Conservation (phyloP, 306 rosid genomes). For the Trifolium repens region DNA sequence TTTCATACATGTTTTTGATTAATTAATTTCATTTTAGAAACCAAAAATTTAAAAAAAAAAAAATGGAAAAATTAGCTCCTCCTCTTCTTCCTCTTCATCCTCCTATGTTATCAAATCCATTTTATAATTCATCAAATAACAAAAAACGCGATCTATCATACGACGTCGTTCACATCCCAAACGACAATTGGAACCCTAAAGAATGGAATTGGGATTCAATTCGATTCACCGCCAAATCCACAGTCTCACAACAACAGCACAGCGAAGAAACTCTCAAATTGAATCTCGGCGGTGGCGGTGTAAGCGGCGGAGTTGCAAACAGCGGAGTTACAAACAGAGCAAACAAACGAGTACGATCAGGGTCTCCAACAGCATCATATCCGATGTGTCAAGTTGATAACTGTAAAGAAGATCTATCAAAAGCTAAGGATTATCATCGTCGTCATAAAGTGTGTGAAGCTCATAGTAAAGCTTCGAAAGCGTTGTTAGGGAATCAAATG, state of each 20-base stretch:
- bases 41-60: too few species aligned
- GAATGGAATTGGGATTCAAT: slow-evolving; percentile 83
- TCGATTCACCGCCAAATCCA: slow-evolving; percentile 57
- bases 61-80: slow-evolving; percentile 77
- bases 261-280: slow-evolving; percentile 50
- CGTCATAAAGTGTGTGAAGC: slow-evolving; percentile 87
- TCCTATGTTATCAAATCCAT: slow-evolving; percentile 56
- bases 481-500: slow-evolving; percentile 68
- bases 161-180: slow-evolving; percentile 44
- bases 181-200: slow-evolving; percentile 64
- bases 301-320: neutral
- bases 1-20: neutral
- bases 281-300: slow-evolving; percentile 61
- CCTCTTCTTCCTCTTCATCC: slow-evolving; percentile 41
- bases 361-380: slow-evolving; percentile 67
- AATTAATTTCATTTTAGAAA: neutral
- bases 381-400: slow-evolving; percentile 92
- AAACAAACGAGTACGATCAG: slow-evolving; percentile 68
- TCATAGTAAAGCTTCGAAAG: slow-evolving; percentile 80
- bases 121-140: slow-evolving; percentile 35
- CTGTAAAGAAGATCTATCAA: slow-evolving; percentile 78
- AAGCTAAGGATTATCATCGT: slow-evolving; percentile 88
- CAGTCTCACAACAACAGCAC: slow-evolving; percentile 21
- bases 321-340: slow-evolving; percentile 32
- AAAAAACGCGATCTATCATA: slow-evolving; percentile 79